Base-by-base conservation (phyloP, 345 rosid species). In the Tarenaya hassleriana region DNA sequence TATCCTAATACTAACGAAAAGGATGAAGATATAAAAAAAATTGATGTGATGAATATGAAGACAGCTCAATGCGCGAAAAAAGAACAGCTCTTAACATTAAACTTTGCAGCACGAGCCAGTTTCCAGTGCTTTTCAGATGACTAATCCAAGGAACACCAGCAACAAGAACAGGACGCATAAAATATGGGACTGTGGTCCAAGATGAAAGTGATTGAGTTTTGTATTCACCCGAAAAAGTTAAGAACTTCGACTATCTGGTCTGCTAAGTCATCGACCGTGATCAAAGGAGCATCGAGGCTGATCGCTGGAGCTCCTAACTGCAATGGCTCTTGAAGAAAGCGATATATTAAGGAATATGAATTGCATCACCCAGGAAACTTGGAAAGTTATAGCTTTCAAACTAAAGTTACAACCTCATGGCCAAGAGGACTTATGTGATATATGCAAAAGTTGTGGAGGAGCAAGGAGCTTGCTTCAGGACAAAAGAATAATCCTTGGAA, bases 341-440 rank as follows among this genome's bases (percentile, higher is more conserved):
- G 31, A 68, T 66, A 14, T 19, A 63, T 80, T 69, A 79, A 80
- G 77, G 73, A 31, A 66, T 52, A 70, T 65, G 69, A 73, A 73
- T 47, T 50, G 67, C 64, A 60, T 44, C 18, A 46, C 55, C 47
- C 60, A 32, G 29, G 4, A n/a, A 38, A 54, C 15, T 32, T 6
- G 13, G 1, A 40, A 32, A 54, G n/a, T 2, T 16, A 15, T 61
- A 31, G 7, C 2, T 9, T 51, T 38, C 20, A 52, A 24, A 37
- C 21, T 62, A 45, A 34, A 69, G 64, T 68, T 57, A 81, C 94
- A 70, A 86, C 97, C 97, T 94, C 95, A 44, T 94, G 97, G 57
- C 95, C 97, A 16, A 95, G 90, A 56, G 99, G 97, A 71, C 83
- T 81, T 55, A 94, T 83, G 64, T 94, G 99, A 71, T 88, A 94